Evolutionary conservation across 306 rosid genomes (phyloP), one percentile per base, ranked within the genome.

Genomic region (Acacia melanoxylon): DNA sequence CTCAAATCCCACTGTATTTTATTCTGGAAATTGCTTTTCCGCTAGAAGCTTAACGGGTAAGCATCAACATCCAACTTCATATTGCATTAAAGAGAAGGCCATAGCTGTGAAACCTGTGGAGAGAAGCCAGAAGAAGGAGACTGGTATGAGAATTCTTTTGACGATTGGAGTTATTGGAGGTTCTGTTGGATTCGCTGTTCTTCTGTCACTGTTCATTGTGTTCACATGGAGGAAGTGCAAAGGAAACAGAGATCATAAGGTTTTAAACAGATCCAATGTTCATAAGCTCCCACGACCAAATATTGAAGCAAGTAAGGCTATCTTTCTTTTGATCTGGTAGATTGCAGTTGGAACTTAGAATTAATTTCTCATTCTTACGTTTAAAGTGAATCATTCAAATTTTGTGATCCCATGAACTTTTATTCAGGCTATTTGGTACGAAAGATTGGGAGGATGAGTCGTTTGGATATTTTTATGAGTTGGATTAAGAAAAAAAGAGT

Each of bases 21-120:
- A 84, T 80, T 86, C 90, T 2, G 80, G 97, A 89, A 95, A 95
- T 81, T 95, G 99, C 87, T 82, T 95, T 78, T 85, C 90, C 48
- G 49, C 75, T 27, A 87, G 85, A 69, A 80, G 75, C 68, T 67
- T 66, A 8, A 89, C 45, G 63, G 78, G 45, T 11, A 37, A 33
- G 71, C 22, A 76, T 74, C 99, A 95, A 76, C 80, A 86, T 75
- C 85, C 91, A 29, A 66, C 71, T 79, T 45, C 87, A 4, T 77
- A 83, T 80, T 95, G 97, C 72, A 88, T 87, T 25, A 84, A 82
- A 65, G 93, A 86, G 29, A 45, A 77, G 49, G 93, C 89, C 29
- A 79, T 93, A 70, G 95, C 92, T 1, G 92, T 87, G 67, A 89
- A 87, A 80, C 97, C 96, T 46, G 87, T 87, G 8, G 72, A 20